These are phyloP conservation scores for Chenopodium formosanum DNA, from an alignment of 148 eudicot species.

Conservation along the genomic window DNA sequence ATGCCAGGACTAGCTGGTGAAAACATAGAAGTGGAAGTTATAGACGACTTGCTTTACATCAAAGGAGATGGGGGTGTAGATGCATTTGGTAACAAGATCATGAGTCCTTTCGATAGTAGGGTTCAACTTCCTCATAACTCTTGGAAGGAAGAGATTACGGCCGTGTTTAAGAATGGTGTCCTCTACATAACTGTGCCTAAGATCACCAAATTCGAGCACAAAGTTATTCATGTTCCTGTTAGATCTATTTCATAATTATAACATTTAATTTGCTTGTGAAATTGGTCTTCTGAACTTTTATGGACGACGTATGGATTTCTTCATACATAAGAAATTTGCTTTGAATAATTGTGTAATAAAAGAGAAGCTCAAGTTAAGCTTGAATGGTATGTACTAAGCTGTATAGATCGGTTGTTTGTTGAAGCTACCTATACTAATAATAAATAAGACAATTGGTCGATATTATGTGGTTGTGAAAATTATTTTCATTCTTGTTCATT, in stretches of 20 bases:
- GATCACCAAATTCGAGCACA: not conserved
- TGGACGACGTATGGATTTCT: too few relatives aligned
- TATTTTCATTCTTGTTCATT: too few relatives aligned
- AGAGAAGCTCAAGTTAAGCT: too few relatives aligned
- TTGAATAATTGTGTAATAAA: too few relatives aligned
- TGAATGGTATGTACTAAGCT: too few relatives aligned
- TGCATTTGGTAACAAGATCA: conserved; percentile 13
- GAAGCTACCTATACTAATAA: too few relatives aligned
- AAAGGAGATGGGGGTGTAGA: conserved; percentile 12
- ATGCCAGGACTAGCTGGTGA: conserved; percentile 16
- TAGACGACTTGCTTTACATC: not conserved
- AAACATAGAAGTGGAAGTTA: not conserved
- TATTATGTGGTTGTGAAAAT: too few relatives aligned
- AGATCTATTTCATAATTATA: not conserved
- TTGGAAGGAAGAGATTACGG: conserved; percentile 8
- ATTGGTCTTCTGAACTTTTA: too few relatives aligned
- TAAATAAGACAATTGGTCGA: too few relatives aligned
- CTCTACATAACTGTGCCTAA: conserved; percentile 21
- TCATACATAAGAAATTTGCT: too few relatives aligned
- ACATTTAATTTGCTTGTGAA: not conserved
- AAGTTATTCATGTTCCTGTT: conserved; percentile 11
- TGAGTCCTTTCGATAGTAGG: conserved; percentile 8
- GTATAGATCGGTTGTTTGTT: too few relatives aligned
- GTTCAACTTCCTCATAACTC: conserved; percentile 5
- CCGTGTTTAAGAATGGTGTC: conserved; percentile 16